Evolutionary conservation across 495 filamentous ascomycete genomes (phyloP).

Genomic region (Annulohypoxylon bovei): DNA sequence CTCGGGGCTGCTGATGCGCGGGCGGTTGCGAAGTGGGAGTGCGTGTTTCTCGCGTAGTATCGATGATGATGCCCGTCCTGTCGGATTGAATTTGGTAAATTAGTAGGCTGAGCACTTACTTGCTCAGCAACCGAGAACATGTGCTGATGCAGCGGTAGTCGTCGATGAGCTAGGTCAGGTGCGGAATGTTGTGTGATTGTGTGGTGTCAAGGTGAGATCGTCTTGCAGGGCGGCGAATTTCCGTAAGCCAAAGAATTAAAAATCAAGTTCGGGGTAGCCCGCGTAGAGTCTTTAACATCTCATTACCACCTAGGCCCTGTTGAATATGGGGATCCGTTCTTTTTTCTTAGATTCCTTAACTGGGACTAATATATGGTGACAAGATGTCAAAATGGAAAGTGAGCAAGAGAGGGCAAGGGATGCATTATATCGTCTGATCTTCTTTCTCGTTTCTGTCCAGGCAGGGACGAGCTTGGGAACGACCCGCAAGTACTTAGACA

Average conservation of each 20-base stretch:
- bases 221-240: slow-evolving; percentile 41
- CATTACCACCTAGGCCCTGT: slow-evolving; percentile 48
- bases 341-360: slow-evolving; percentile 46
- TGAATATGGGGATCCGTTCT: slow-evolving; percentile 45
- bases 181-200: slow-evolving; percentile 43
- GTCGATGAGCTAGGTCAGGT: slow-evolving; percentile 38
- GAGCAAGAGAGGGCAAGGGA: slow-evolving; percentile 51
- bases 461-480: slow-evolving; percentile 48
- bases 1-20: slow-evolving; percentile 53
- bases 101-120: slow-evolving; percentile 42
- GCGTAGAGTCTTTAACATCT: slow-evolving; percentile 49
- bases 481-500: slow-evolving; percentile 55
- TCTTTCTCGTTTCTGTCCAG: slow-evolving; percentile 52
- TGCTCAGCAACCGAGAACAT: slow-evolving; percentile 50
- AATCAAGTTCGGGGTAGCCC: slow-evolving; percentile 47
- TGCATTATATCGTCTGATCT: slow-evolving; percentile 63
- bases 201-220: slow-evolving; percentile 43
- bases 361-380: slow-evolving; percentile 48
- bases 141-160: slow-evolving; percentile 44
- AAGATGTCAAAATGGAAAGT: slow-evolving; percentile 47
- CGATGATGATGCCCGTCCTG: slow-evolving; percentile 46
- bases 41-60: slow-evolving; percentile 43
- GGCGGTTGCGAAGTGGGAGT: slow-evolving; percentile 34
- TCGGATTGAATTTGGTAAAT: slow-evolving; percentile 37
- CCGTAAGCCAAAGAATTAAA: slow-evolving; percentile 46